Base-by-base conservation (phyloP, 495 filamentous ascomycete genomes). In the Aspergillus nanangensis region DNA sequence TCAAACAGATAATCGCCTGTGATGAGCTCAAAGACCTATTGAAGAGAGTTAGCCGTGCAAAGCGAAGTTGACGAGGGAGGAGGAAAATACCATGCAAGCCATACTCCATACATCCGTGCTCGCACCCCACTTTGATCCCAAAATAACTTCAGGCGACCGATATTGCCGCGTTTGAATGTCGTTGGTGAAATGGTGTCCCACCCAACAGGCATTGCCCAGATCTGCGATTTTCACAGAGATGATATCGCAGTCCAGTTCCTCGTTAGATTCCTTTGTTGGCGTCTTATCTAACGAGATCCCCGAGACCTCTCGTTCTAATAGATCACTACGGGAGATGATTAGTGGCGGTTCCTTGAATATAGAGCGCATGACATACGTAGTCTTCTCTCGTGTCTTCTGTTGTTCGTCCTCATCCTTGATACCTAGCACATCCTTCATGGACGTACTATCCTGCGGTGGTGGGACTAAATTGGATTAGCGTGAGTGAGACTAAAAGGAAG, bases 71-170 rank as follows among this genome's bases (percentile, higher is more conserved):
- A 4, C 5, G 20, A 8, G 18, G 2, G 9, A 23, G 5, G 7
- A 23, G 21, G 11, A 11, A 56, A 78, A 42, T 74, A 97, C 94
- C 93, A 99, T 99, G 53, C 87, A 87, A 18, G 94, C 89, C 93
- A 99, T 99, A 68, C 94, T 97, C 93, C 93, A 99, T 14, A 99
- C 85, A 63, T 99, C 93, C 2, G 93, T 97, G 59, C 93, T 97
- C 3, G 93, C 93, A 41, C 93, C 93, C 93, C 93, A 99, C 70
- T 96, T 97, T 1, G 90, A 82, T 33, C 93, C 93, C 14, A 99
- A 69, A 35, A 99, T 97, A 21, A 99, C 93, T 65, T 99, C 93
- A 2, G 93, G 93, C 0, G 93, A 97, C 17, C 93, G 80, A 66
- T 99, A 99, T 65, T 99, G 93, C 56, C 93, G 80, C 7, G 93